These are phyloP conservation scores for Rhizoclosmatium sp. DNA, from an alignment of 192 early-diverging fungal genomes.

Conservation along the genomic window DNA sequence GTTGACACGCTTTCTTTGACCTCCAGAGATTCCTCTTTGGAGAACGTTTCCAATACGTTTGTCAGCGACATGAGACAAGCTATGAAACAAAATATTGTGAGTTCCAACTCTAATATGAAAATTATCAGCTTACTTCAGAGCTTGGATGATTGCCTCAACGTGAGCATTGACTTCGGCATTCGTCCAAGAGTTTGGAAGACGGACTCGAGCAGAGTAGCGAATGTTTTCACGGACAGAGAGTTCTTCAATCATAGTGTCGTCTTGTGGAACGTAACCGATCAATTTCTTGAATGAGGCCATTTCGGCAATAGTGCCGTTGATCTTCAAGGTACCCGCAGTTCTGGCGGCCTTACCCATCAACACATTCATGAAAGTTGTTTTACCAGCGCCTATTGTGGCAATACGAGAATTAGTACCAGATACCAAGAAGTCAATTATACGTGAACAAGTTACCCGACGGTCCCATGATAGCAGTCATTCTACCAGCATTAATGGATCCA, in stretches of 20 bases:
- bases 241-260: conserved; percentile 51
- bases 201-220: conserved; percentile 77
- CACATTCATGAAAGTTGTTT: conserved; percentile 59
- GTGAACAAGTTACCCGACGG: conserved; percentile 67
- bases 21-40: conserved; percentile 80
- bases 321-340: conserved; percentile 43
- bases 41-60: conserved; percentile 71
- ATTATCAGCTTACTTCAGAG: conserved; percentile 53
- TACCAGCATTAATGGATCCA: conserved; percentile 76
- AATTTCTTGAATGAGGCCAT: conserved; percentile 45
- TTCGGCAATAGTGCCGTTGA: conserved; percentile 45
- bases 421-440: neutral
- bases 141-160: conserved; percentile 76
- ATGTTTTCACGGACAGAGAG: conserved; percentile 81
- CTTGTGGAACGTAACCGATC: conserved; percentile 53
- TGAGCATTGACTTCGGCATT: conserved; percentile 73
- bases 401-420: neutral
- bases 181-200: conserved; percentile 70
- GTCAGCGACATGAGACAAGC: conserved; percentile 42
- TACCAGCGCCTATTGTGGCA: conserved; percentile 35
- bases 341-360: conserved; percentile 47
- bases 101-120: conserved; percentile 53
- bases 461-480: conserved; percentile 91
- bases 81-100: neutral
- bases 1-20: conserved; percentile 85